Base-by-base conservation (phyloP, 177 flowering plant genomes). In the Tripterygium wilfordii region DNA sequence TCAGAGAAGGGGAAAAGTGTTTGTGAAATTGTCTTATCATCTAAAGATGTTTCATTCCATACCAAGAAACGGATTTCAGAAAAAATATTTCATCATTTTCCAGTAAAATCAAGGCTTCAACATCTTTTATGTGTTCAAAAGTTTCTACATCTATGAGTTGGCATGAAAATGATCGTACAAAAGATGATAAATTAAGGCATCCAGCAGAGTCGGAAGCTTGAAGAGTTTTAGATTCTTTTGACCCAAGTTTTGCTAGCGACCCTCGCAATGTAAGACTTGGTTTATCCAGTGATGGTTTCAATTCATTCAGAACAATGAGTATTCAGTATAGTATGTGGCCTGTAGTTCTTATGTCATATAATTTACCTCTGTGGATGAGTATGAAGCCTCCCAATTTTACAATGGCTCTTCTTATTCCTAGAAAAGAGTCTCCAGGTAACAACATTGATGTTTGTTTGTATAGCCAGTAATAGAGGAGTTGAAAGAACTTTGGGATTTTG, bases 251-350 rank as follows among this genome's bases (percentile, higher is more conserved):
- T 32, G 26, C 50, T 1, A 8, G 17, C 21, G 39, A 32, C 2
- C 28, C 22, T 10, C 23, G 28, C 2, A 47, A 47, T 3, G 19
- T 18, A 4, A 49, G 21, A 12, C 8, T 15, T 23, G 53, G 21
- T 10, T 7, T 49, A 10, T 14, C 53, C 1, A 49, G 32, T 23
- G 43, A 49, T 36, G 53, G 53, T 14, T 49, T 49, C 17, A 49
- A 49, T 22, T 43, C 53, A 2, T 36, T 49, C 37, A 1, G 8
- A 8, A 12, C 6, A 1, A 24, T 36, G 42, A 15, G 25, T 15
- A 29, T 22, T 5, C 8, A 10, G 3, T 14, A 30, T 30, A 30
- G 50, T 15, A 25, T 18, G 9, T 46, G 24, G 38, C 50, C 50
- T 7, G 17, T 46, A 10, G 5, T 32, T 0, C 20, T 38, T 5